Base-by-base conservation (phyloP, 2,329 filamentous ascomycete genomes). In the Trichoderma citrinoviride region DNA sequence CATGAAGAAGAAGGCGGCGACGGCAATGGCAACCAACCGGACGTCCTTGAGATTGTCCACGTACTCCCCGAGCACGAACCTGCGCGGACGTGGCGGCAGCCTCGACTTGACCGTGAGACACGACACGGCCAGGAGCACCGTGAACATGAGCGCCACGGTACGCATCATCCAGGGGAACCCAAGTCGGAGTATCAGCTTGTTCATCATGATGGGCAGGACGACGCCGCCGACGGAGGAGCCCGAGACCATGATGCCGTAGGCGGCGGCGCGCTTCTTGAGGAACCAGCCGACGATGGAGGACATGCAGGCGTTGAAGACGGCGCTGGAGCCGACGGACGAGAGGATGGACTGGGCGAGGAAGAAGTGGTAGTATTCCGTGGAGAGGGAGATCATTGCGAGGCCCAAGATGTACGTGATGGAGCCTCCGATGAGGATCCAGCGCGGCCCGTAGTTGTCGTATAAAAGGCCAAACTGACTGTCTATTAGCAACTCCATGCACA, bases 391-490 rank as follows among this genome's bases (percentile, higher is more conserved):
- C 85, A 90, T 88, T 85, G 90, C 88, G 19, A 90, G 74, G 25
- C 85, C 84, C 52, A 90, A 84, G 67, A 90, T 79, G 73, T 88
- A 85, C 65, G 83, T 73, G 65, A 87, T 69, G 5, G 81, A 82
- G 33, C 87, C 87, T 58, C 76, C 69, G 19, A 82, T 67, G 15
- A 89, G 76, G 4, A 91, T 77, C 65, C 79, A 83, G 44, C 81
- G 80, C 0, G 89, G 87, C 1, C 89, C 89, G 68, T 85, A 85
- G 67, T 80, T 84, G 73, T 92, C 89, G 69, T 85, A 90, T 12
- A 89, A 53, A 46, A 83, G 85, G 1, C 90, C 89, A 57, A 79
- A 87, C 65, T 74, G 33, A 65, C n/a, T 12, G 7, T 0, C 25
- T 43, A 7, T 19, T 7, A 46, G 40, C 25, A 23, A 23, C 15